Conservation (phyloP, 805 yeast genomes). For the Lipomyces starkeyi region DNA sequence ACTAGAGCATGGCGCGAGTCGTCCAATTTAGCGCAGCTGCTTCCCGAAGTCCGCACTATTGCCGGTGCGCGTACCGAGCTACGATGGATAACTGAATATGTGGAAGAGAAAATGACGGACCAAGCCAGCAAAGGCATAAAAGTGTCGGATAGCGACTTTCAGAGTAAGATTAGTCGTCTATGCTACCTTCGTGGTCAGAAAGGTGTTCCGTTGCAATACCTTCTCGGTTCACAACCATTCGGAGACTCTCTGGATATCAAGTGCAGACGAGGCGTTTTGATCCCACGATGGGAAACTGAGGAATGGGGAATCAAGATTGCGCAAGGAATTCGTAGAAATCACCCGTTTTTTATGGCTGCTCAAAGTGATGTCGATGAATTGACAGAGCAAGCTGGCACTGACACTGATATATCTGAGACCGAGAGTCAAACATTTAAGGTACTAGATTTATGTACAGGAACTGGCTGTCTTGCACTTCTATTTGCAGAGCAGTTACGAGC, state of each 20-base stretch:
- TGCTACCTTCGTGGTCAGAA: conserved; percentile 68
- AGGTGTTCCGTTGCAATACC: conserved; percentile 79
- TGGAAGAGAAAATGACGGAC: conserved; percentile 40
- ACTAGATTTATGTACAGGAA: conserved; percentile 82
- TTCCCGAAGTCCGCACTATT: conserved; percentile 39
- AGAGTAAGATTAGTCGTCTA: conserved; percentile 45
- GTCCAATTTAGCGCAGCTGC: conserved; percentile 37
- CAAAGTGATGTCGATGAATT: not conserved
- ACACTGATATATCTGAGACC: not conserved
- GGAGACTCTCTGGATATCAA: conserved; percentile 61
- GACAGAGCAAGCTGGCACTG: not conserved
- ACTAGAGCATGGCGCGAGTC: conserved; percentile 32
- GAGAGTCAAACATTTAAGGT: conserved; percentile 42
- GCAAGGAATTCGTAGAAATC: conserved; percentile 6
- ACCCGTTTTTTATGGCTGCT: conserved; percentile 17
- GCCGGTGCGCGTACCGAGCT: conserved; percentile 60
- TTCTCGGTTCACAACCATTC: conserved; percentile 87
- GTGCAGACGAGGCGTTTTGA: conserved; percentile 71
- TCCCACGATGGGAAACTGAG: conserved; percentile 96
- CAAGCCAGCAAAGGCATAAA: conserved; percentile 11
- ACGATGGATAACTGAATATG: conserved; percentile 66
- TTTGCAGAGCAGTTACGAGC: conserved; percentile 48
- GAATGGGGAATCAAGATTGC: conserved; percentile 65
- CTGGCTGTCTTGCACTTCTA: conserved; percentile 81
- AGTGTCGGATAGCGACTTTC: not conserved